Evolutionary conservation across 2,329 filamentous ascomycete species (phyloP).

Genomic region (Penicillium crustosum): DNA sequence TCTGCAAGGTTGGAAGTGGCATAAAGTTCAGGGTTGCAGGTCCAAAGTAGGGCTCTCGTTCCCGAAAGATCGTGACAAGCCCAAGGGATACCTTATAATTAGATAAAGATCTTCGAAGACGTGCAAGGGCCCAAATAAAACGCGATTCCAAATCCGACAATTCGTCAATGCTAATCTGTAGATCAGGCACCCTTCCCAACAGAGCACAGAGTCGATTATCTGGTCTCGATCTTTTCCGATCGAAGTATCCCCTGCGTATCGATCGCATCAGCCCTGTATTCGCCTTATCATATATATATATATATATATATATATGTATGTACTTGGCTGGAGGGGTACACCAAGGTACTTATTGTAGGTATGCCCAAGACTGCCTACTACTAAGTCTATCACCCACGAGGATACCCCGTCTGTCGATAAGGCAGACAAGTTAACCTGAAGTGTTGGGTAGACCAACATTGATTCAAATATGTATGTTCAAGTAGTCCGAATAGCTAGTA

Average conservation of each 20-base stretch:
- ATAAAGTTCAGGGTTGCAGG: not conserved
- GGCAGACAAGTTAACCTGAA: not conserved
- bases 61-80: not conserved
- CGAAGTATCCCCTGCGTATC: conserved; percentile 2
- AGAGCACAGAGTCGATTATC: not conserved
- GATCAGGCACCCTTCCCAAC: not conserved
- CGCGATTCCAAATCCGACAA: not conserved
- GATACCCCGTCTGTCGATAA: not conserved
- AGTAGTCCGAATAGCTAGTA: not conserved
- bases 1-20: conserved; percentile 3
- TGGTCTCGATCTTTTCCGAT: conserved; percentile 1
- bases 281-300: not conserved
- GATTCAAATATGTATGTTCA: not conserved
- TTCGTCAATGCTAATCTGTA: not conserved
- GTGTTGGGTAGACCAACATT: conserved; percentile 7
- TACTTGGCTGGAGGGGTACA: not conserved
- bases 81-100: not conserved
- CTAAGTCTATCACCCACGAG: not conserved
- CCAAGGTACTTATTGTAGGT: not conserved
- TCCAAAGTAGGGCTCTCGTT: not conserved
- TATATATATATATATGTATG: not conserved
- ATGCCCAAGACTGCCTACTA: not conserved
- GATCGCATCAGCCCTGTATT: not conserved
- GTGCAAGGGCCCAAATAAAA: not conserved
- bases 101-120: not conserved